These are phyloP conservation scores for Cyberlindnera saturnus DNA, from an alignment of 805 yeast species.

Conservation along the genomic window DNA sequence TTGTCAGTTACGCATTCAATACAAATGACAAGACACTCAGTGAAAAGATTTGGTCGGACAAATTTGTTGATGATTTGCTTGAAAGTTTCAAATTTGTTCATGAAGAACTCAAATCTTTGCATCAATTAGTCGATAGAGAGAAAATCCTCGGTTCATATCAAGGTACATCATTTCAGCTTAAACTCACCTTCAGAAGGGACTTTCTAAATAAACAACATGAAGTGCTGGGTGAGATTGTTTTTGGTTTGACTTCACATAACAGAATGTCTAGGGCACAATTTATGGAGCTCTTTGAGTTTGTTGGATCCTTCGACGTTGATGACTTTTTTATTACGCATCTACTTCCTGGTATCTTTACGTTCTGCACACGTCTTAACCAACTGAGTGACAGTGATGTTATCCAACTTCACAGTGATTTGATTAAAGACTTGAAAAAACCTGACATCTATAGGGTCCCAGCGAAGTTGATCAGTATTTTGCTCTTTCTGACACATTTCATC, in stretches of 20 bases:
- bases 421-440: slow-evolving; percentile 31
- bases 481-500: slow-evolving; percentile 53
- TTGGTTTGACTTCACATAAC: slow-evolving; percentile 40
- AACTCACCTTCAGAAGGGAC: slow-evolving; percentile 52
- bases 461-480: slow-evolving; percentile 40
- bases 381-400: slow-evolving; percentile 33
- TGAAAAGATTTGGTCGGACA: slow-evolving; percentile 15
- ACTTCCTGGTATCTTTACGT: slow-evolving; percentile 51
- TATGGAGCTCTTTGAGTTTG: slow-evolving; percentile 36
- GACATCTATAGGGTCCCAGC: slow-evolving; percentile 43
- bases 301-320: slow-evolving; percentile 45
- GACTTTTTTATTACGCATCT: slow-evolving; percentile 62
- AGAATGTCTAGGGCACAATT: slow-evolving; percentile 30
- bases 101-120: slow-evolving; percentile 45
- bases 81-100: slow-evolving; percentile 56
- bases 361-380: slow-evolving; percentile 33
- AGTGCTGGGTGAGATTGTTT: slow-evolving; percentile 57
- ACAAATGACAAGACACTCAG: slow-evolving; percentile 22
- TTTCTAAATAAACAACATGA: slow-evolving; percentile 67
- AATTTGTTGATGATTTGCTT: slow-evolving; percentile 38
- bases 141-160: slow-evolving; percentile 47
- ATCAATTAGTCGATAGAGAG: slow-evolving; percentile 44
- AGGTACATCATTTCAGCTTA: slow-evolving; percentile 38
- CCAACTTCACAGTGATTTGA: slow-evolving; percentile 30
- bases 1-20: slow-evolving; percentile 38